Percentiles rank a stretch among this genome's conserved stretches.
Conservation (phyloP, 176 grass and related monocot species). For the Cymbopogon citratus region DNA sequence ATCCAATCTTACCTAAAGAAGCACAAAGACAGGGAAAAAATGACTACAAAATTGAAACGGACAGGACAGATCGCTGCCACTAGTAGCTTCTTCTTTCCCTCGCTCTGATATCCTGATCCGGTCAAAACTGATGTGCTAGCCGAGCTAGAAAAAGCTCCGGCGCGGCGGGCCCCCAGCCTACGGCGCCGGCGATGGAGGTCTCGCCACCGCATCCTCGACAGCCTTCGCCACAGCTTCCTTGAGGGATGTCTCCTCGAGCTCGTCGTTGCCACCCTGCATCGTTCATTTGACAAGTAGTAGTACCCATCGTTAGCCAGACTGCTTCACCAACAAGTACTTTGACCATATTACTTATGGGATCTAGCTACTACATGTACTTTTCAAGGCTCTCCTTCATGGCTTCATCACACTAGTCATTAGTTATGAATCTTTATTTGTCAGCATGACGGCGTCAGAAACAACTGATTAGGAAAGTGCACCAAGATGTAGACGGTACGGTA, state of each 20-base stretch:
- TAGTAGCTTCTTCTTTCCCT: not conserved
- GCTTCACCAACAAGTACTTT: constrained; percentile 23
- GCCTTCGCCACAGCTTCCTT: constrained; percentile 62
- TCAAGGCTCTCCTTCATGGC: not conserved
- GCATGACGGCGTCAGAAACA: constrained; percentile 9
- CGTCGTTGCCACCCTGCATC: constrained; percentile 31
- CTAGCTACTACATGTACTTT: not conserved
- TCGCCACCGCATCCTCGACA: constrained; percentile 26
- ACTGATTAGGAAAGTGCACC: not conserved
- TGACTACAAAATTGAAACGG: not conserved
- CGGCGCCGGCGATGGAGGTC: not conserved
- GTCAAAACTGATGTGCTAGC: constrained; percentile 50
- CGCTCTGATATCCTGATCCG: not conserved
- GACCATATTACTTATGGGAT: not conserved
- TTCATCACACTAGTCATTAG: not conserved
- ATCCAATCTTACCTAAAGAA: not conserved
- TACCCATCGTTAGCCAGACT: not conserved
- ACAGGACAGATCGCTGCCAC: not conserved
- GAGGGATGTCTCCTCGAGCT: constrained; percentile 38
- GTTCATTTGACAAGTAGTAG: constrained; percentile 17
- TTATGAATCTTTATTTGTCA: not conserved
- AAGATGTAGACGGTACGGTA: not conserved
- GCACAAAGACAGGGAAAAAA: not conserved
- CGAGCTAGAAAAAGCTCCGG: not conserved
- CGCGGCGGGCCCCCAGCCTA: not conserved